Evolutionary conservation across 805 yeast species (phyloP).

Genomic region (Starmerella etchellsii): DNA sequence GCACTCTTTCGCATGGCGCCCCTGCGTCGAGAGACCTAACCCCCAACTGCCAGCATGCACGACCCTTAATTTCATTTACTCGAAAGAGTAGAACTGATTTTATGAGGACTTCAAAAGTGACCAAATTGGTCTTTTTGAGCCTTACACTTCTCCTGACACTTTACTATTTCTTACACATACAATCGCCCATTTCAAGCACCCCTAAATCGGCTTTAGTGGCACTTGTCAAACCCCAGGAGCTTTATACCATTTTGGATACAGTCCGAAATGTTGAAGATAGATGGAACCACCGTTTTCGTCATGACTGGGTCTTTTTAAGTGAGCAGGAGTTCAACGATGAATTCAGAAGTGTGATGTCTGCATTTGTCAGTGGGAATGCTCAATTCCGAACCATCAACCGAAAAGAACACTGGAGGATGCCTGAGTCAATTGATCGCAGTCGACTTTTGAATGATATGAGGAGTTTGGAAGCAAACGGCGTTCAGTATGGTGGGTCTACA

Average conservation of each 20-base stretch:
- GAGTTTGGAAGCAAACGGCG: conserved; percentile 27
- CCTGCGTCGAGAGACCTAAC: no score
- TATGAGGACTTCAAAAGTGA: no score
- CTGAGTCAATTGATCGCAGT: conserved; percentile 39
- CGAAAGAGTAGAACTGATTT: no score
- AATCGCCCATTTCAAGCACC: no score
- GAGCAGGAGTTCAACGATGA: conserved; percentile 59
- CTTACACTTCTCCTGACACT: no score
- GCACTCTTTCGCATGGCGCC: no score
- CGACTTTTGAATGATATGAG: conserved; percentile 58
- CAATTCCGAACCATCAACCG: conserved; percentile 57
- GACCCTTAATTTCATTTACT: no score
- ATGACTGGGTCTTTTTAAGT: conserved; percentile 84
- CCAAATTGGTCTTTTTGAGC: no score
- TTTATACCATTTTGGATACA: conserved; percentile 2
- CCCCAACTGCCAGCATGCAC: no score
- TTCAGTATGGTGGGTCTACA: conserved; percentile 70
- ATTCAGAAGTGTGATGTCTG: conserved; percentile 42
- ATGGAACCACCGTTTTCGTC: conserved; percentile 86
- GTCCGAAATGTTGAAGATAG: conserved; percentile 59
- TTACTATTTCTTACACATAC: no score
- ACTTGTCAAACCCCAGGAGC: conserved; percentile 10
- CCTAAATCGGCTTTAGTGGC: conserved; percentile 9
- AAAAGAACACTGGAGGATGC: conserved; percentile 56
- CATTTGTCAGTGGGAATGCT: conserved; percentile 46